Conservation (phyloP, 352 stramenopile species). For the Nothophytophthora sp. region DNA sequence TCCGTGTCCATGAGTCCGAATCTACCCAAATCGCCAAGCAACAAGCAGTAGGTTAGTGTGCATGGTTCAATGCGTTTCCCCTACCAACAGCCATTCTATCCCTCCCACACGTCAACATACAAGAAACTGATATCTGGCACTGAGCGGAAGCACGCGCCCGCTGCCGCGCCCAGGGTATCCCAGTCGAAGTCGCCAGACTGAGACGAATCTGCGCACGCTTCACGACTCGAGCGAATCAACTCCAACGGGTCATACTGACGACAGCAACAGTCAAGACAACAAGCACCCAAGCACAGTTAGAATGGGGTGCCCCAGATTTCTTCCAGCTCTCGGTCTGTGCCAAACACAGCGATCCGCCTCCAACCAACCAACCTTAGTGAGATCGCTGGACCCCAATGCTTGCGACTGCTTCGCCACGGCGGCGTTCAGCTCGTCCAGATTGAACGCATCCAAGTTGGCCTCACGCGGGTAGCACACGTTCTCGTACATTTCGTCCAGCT, state of each 20-base stretch:
- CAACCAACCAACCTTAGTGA: constrained; percentile 50
- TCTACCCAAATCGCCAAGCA: constrained; percentile 20
- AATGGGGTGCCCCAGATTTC: background rate
- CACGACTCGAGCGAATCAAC: constrained; percentile 52
- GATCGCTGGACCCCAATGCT: constrained; percentile 63
- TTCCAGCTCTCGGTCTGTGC: too few relatives aligned
- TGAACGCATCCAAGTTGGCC: constrained; percentile 79
- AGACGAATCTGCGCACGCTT: constrained; percentile 42
- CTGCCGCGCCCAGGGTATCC: constrained; percentile 52
- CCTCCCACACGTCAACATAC: constrained; percentile 21
- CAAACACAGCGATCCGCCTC: too few relatives aligned
- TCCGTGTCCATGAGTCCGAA: constrained; percentile 80
- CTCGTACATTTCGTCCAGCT: constrained; percentile 80
- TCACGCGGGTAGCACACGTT: constrained; percentile 80
- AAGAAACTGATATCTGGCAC: constrained; percentile 76
- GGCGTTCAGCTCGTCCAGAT: constrained; percentile 82
- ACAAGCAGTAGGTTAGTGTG: constrained; percentile 2
- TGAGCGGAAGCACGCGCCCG: constrained; percentile 72
- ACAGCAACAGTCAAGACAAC: background rate
- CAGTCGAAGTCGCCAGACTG: constrained; percentile 57
- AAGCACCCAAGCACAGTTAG: background rate
- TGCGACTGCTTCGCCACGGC: constrained; percentile 77
- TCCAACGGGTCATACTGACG: constrained; percentile 68
- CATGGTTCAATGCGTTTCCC: background rate
- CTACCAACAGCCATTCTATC: background rate